Conservation (phyloP, 352 stramenopile genomes). For the Pythium biforme region DNA sequence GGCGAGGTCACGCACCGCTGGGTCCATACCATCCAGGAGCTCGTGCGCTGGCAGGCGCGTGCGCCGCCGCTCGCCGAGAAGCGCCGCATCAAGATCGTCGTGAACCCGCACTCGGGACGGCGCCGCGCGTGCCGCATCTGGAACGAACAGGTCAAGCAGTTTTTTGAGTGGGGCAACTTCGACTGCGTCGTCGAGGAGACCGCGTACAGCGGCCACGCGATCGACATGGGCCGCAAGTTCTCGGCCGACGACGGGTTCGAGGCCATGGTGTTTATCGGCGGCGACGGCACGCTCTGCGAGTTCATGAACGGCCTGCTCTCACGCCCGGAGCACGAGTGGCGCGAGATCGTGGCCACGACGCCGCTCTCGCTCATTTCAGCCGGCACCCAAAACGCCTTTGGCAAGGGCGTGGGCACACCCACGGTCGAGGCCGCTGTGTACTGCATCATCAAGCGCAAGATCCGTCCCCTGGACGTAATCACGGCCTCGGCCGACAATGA, state of each 20-base stretch:
- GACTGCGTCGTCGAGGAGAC: slow-evolving; percentile 77
- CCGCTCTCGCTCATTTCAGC: slow-evolving; percentile 81
- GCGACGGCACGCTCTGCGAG: slow-evolving; percentile 74
- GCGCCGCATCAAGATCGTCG: slow-evolving; percentile 72
- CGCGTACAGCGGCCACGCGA: slow-evolving; percentile 64
- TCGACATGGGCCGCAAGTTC: slow-evolving; percentile 75
- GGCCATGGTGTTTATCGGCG: slow-evolving; percentile 75
- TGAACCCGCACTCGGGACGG: slow-evolving; percentile 81
- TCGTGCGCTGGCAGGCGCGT: slow-evolving; percentile 79
- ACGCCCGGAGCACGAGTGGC: slow-evolving; percentile 76
- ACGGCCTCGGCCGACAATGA: slow-evolving; percentile 59
- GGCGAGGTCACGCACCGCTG: slow-evolving; percentile 43
- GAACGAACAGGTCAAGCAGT: slow-evolving; percentile 70
- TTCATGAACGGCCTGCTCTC: slow-evolving; percentile 82
- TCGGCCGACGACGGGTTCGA: slow-evolving; percentile 75
- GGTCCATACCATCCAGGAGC: slow-evolving; percentile 70
- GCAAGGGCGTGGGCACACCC: slow-evolving; percentile 64
- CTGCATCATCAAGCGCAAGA: slow-evolving; percentile 85
- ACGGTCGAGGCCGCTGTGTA: slow-evolving; percentile 66
- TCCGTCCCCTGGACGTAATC: slow-evolving; percentile 75
- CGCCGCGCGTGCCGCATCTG: slow-evolving; percentile 64
- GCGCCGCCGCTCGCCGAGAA: slow-evolving; percentile 67
- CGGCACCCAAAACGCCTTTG: slow-evolving; percentile 83
- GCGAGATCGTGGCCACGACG: slow-evolving; percentile 75
- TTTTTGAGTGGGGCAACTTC: slow-evolving; percentile 76